Evolutionary conservation across 345 rosid genomes (phyloP), one percentile per base, ranked within the genome.

Genomic region (Kandelia obovata): DNA sequence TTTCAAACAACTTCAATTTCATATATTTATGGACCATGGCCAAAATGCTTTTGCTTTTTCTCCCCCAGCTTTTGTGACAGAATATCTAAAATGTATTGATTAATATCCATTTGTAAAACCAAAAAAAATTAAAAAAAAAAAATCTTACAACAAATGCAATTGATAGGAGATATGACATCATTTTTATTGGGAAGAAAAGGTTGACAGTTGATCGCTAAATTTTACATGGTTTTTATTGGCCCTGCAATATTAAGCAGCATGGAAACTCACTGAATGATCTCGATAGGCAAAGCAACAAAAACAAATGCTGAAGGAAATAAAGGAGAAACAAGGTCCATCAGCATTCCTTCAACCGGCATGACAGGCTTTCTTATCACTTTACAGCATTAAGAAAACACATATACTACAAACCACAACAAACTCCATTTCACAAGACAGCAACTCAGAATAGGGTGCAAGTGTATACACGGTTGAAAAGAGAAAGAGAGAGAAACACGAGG

Each of bases 271-370:
- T 93, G 74, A 93, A 88, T 62, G 97, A 93, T 80, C 98, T 89
- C 13, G 94, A 91, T 65, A 93, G 69, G 83, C 98, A 97, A 93
- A 83, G 89, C 96, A 62, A 91, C 83, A 59, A 93, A 75, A n/a
- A 89, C 66, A 81, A 91, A 93, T 65, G 92, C 97, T 52, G 97
- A 89, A 72, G 98, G 97, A 71, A 85, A 87, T 75, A 91, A 78
- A 51, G 97, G 97, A 30, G 98, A 93, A 47, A 93, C 85, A 53
- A 91, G 96, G 73, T 93, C 98, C 98, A 91, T 86, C 78, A 93
- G 77, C 98, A 93, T 93, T 78, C 98, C 98, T 91, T 88, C 83
- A 82, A 76, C 30, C 72, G 75, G 80, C 23, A 73, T 55, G 65
- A 66, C 51, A 47, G 11, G 53, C 58, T 11, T 64, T 64, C 55